Conservation (phyloP, 345 rosid genomes). For the Citrus maxima region DNA sequence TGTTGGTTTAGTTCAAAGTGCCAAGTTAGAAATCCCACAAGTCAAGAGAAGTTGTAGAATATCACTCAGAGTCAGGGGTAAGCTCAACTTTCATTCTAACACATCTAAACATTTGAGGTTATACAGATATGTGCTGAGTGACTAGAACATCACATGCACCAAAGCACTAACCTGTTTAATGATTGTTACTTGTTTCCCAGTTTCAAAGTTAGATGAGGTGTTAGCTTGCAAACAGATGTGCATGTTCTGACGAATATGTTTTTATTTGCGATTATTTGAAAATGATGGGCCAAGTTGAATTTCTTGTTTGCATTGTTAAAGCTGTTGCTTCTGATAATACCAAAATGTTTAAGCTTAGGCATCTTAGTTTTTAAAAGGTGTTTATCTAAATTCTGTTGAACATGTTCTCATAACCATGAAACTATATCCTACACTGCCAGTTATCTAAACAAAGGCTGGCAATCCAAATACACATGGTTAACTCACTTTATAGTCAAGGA, state of each 20-base stretch:
- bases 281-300: not conserved
- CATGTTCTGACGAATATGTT: not conserved
- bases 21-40: not conserved
- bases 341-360: not conserved
- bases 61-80: not conserved
- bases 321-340: not conserved
- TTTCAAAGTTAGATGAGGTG: constrained; percentile 2
- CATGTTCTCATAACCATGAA: not conserved
- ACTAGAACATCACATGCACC: not conserved
- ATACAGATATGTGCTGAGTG: not conserved
- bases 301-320: not conserved
- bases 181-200: not conserved
- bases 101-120: not conserved
- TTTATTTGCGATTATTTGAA: not conserved
- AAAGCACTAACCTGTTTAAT: not conserved
- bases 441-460: not conserved
- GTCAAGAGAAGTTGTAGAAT: not conserved
- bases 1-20: not conserved
- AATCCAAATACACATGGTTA: not conserved
- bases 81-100: not conserved
- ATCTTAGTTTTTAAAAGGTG: not conserved
- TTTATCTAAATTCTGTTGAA: not conserved
- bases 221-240: not conserved
- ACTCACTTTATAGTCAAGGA: not conserved
- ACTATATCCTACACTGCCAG: not conserved